These are phyloP conservation scores for Porodaedalea pini DNA, from an alignment of 1,284 basidiomycete genomes.

Conservation along the genomic window DNA sequence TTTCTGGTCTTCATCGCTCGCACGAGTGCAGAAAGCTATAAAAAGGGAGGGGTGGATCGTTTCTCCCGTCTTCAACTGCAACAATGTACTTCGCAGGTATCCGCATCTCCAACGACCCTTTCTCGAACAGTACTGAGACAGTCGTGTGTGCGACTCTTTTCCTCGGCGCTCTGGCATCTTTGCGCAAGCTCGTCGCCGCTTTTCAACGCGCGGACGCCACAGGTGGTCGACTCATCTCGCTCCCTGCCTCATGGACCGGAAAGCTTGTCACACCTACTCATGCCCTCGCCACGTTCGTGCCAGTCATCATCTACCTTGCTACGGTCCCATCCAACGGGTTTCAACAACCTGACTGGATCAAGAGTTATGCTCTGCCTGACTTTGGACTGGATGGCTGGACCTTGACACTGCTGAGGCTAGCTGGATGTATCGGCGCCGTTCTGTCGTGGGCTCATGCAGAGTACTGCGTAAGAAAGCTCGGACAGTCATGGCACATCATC, in stretches of 20 bases:
- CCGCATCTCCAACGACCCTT: background rate
- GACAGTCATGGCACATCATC: conserved; percentile 30
- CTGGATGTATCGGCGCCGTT: conserved; percentile 28
- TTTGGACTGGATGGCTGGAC: conserved; percentile 22
- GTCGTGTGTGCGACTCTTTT: background rate
- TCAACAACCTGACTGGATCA: conserved; percentile 34
- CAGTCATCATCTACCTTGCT: conserved; percentile 28
- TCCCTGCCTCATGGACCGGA: conserved; percentile 24
- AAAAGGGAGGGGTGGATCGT: background rate
- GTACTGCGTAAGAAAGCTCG: conserved; percentile 22
- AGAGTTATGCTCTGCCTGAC: conserved; percentile 27
- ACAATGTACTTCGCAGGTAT: conserved; percentile 6
- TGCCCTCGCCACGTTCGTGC: conserved; percentile 24
- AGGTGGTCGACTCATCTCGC: conserved; percentile 23
- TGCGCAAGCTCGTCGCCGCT: conserved; percentile 1
- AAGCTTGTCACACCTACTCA: conserved; percentile 31
- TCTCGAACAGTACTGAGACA: background rate
- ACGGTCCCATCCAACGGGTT: conserved; percentile 30
- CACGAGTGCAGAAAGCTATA: background rate
- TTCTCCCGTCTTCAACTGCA: background rate
- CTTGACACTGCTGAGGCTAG: conserved; percentile 25
- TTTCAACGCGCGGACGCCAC: conserved; percentile 19
- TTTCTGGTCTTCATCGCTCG: background rate
- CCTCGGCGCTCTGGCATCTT: background rate
- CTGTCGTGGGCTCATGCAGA: conserved; percentile 22